Evolutionary conservation across 192 early-diverging fungal species (phyloP), one percentile per base, ranked within the genome.

Genomic region (Polychytrium aggregatum): DNA sequence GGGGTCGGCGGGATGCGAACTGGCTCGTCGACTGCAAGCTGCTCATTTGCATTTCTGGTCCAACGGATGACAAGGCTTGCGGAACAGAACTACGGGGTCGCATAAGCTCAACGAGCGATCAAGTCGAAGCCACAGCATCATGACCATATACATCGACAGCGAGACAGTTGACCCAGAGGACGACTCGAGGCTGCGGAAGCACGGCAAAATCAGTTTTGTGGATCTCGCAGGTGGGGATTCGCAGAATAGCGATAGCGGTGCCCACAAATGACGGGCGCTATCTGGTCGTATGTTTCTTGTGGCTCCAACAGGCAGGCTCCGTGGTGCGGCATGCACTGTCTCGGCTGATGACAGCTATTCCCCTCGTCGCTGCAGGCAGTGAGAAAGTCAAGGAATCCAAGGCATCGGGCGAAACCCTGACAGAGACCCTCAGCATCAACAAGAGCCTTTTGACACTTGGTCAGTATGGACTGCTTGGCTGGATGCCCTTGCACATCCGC

Each of bases 171-270:
- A 61, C 16, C 21, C 25, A 6, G 45, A 39, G 9, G 61, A 59
- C 4, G 43, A 48, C 14, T 14, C 26, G 31, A 34, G 41, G 11
- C 26, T 51, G 17, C 41, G 51, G 25, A 58, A 44, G 39, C 35
- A 59, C 41, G 77, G 77, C 6, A 76, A 68, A 29, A 71, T 79
- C 13, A 67, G 55, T 21, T 77, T 79, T 60, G 73, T 79, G 3
- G 77, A 79, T 56, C 53, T 79, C 41, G 77, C 77, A 9, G 72
- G 71, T 60, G 37, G 5, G 56, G 24, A 24, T 25, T 50, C 16
- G 27, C 16, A 11, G 6, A 33, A 8, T 4, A 11, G 6, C 6
- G 6, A 41, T 41, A 8, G 18, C 40, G 7, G 6, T 41, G 17
- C 22, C 18, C n/a, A n/a, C n/a, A n/a, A n/a, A n/a, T n/a, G n/a